Conservation (phyloP, 352 stramenopile species). For the Pythium coloratum region DNA sequence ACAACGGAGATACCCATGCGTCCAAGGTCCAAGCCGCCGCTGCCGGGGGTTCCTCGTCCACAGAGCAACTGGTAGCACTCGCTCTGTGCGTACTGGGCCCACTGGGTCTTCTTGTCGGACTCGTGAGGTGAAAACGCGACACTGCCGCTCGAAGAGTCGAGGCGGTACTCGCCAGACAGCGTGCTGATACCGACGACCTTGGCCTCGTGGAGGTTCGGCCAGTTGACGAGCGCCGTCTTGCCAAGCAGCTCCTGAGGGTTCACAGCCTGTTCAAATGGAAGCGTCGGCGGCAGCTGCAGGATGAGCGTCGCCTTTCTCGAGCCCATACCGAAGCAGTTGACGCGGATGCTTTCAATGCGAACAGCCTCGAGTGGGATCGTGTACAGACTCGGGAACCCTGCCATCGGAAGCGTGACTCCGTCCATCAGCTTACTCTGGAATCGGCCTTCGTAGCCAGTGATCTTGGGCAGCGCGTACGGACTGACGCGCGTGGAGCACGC, state of each 20-base stretch:
- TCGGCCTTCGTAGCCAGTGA: slow-evolving; percentile 41
- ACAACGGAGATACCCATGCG: slow-evolving; percentile 64
- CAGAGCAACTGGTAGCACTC: slow-evolving; percentile 74
- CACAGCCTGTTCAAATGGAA: slow-evolving; percentile 24
- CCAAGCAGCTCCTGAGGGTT: slow-evolving; percentile 47
- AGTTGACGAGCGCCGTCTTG: slow-evolving; percentile 94
- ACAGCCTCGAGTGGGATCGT: slow-evolving; percentile 53
- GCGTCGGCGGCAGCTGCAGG: slow-evolving; percentile 46
- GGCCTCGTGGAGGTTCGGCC: slow-evolving; percentile 97
- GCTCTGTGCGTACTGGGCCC: slow-evolving; percentile 62
- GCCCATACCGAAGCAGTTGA: slow-evolving; percentile 96
- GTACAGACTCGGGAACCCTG: slow-evolving; percentile 79
- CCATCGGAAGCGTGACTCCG: slow-evolving; percentile 65
- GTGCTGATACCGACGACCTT: slow-evolving; percentile 81
- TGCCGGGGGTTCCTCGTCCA: slow-evolving; percentile 79
- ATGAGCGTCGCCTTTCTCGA: slow-evolving; percentile 81
- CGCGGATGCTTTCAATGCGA: slow-evolving; percentile 60
- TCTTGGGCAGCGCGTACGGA: slow-evolving; percentile 53
- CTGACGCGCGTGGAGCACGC: slow-evolving; percentile 67
- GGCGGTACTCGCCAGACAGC: slow-evolving; percentile 59
- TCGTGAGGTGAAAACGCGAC: slow-evolving; percentile 50
- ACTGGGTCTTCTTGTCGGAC: slow-evolving; percentile 58
- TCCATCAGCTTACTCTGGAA: slow-evolving; percentile 80
- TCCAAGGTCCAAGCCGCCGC: slow-evolving; percentile 93
- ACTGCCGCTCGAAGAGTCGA: slow-evolving; percentile 28